Evolutionary conservation across 148 eudicot genomes (phyloP).

Genomic region (Diospyros kaki): DNA sequence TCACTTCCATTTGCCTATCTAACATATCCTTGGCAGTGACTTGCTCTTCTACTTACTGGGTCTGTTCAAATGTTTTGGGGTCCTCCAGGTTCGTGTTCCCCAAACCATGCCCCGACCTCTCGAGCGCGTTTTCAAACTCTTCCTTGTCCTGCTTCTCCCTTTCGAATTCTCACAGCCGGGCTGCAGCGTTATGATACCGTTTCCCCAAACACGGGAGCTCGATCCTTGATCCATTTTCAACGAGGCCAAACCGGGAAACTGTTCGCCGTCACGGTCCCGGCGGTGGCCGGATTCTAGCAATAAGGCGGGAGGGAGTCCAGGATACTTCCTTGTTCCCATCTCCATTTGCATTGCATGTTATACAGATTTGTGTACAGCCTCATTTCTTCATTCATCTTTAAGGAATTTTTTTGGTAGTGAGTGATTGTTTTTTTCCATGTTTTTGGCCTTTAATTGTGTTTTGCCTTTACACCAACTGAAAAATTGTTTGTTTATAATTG

Average conservation of each 20-base stretch:
- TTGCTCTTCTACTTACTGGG: conserved; percentile 29
- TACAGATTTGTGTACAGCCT: conserved; percentile 50
- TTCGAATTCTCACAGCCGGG: conserved; percentile 23
- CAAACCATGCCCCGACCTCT: conserved; percentile 44
- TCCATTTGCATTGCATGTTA: conserved; percentile 19
- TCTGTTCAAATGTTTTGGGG: conserved; percentile 47
- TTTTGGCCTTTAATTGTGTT: neutral
- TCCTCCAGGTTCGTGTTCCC: conserved; percentile 35
- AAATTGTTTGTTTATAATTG: too few species aligned
- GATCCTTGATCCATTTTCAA: neutral
- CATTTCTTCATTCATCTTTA: conserved; percentile 55
- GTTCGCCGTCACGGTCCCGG: conserved; percentile 5
- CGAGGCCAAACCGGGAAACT: neutral
- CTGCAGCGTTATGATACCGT: conserved; percentile 19
- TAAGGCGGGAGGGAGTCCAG: conserved; percentile 19
- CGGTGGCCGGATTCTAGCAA: conserved; percentile 38
- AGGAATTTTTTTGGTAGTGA: conserved; percentile 36
- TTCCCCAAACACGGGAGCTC: neutral
- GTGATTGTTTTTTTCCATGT: neutral
- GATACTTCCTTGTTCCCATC: neutral
- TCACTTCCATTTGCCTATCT: conserved; percentile 26
- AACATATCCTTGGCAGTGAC: conserved; percentile 32
- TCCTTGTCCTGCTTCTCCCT: conserved; percentile 22
- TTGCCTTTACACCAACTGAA: too few species aligned
- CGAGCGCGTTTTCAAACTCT: conserved; percentile 14